Evolutionary conservation across 2,329 filamentous ascomycete genomes (phyloP).

Genomic region (Capronia americana): DNA sequence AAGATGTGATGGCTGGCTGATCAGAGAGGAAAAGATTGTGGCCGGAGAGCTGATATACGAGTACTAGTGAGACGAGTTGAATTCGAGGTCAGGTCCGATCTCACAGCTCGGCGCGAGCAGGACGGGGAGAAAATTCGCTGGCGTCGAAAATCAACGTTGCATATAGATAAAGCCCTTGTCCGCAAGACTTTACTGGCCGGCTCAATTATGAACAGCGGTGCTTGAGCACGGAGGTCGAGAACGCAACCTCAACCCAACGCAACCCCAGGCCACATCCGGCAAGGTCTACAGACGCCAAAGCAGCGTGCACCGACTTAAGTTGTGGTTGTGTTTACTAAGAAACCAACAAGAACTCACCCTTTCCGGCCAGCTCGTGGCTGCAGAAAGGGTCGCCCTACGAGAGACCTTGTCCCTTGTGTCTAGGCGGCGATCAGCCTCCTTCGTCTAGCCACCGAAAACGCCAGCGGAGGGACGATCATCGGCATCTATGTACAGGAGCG

Average conservation of each 20-base stretch:
- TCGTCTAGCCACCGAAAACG: neutral
- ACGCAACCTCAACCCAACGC: slow-evolving; percentile 4
- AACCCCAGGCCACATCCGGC: slow-evolving; percentile 5
- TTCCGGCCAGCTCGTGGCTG: neutral
- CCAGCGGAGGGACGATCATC: neutral
- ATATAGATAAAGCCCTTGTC: slow-evolving; percentile 4
- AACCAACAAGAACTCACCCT: neutral
- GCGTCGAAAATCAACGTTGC: slow-evolving; percentile 3
- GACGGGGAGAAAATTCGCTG: neutral
- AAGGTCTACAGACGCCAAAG: neutral
- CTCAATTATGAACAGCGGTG: neutral
- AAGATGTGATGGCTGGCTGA: neutral
- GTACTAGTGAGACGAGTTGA: neutral
- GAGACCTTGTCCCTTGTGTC: neutral
- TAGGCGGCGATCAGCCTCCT: neutral
- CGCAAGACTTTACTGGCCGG: slow-evolving; percentile 1
- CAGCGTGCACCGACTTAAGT: neutral
- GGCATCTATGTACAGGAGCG: neutral
- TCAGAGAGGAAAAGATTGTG: neutral
- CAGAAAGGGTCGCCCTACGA: neutral
- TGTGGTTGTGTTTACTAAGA: neutral
- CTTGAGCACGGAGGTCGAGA: neutral
- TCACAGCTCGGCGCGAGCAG: neutral
- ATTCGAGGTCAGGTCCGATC: neutral
- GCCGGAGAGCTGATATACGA: neutral